Percentiles rank a stretch among this genome's conserved stretches.
These are phyloP conservation scores for Thelephora aurantiotincta DNA, from an alignment of 768 basidiomycete species.

Conservation along the genomic window DNA sequence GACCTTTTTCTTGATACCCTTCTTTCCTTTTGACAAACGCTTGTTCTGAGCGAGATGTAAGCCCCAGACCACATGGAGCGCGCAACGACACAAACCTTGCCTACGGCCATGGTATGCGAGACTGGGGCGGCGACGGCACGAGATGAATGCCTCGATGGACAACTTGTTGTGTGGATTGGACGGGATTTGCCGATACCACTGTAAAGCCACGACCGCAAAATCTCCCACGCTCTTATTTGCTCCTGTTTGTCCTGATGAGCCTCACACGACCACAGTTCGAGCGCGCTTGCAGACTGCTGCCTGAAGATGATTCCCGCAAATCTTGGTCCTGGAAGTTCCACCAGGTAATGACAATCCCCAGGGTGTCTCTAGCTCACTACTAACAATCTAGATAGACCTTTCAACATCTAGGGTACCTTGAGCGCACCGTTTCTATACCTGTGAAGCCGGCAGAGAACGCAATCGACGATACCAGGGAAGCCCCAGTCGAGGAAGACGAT, in stretches of 20 bases:
- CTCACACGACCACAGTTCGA: constrained; percentile 51
- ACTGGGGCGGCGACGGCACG: constrained; percentile 13
- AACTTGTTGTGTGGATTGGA: constrained; percentile 2
- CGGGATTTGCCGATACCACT: background rate
- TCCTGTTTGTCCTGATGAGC: constrained; percentile 15
- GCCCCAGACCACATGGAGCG: background rate
- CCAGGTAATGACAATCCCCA: background rate
- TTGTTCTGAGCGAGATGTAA: constrained; percentile 57
- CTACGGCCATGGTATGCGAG: constrained; percentile 65
- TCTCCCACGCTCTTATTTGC: background rate
- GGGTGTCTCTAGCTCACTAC: constrained; percentile 2
- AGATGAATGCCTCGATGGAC: background rate
- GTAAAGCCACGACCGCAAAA: background rate
- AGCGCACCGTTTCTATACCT: constrained; percentile 12
- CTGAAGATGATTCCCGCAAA: constrained; percentile 22
- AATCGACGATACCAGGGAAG: constrained; percentile 2
- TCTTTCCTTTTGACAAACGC: constrained; percentile 94
- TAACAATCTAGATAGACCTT: constrained; percentile 11
- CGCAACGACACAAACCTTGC: constrained; percentile 43
- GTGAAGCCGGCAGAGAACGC: constrained; percentile 1
- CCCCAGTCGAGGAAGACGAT: constrained; percentile 17
- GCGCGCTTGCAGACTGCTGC: constrained; percentile 32
- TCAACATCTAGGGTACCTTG: constrained; percentile 17
- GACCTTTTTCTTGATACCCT: constrained; percentile 99
- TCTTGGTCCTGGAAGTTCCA: background rate